Evolutionary conservation across 345 rosid species (phyloP), one percentile per base, ranked within the genome.

Genomic region (Pelargonium nanum): DNA sequence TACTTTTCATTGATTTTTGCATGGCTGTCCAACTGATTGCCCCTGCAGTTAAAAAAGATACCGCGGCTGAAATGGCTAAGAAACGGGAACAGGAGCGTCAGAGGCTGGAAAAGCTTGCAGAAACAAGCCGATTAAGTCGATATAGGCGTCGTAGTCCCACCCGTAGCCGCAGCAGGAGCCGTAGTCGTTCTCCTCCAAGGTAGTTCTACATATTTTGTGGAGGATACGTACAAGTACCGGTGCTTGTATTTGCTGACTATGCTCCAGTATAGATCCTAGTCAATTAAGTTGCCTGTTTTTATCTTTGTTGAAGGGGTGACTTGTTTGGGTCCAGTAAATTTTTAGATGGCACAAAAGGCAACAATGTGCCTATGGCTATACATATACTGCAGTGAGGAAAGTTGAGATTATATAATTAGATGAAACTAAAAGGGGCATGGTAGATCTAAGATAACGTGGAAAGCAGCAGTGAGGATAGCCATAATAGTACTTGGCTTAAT

Each of bases 41-140:
- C 51, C 53, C 40, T 77, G 62, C 86, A 94, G 99, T 94, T 72
- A 94, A 86, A 77, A 94, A 94, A 62, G 99, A 94, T 70, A 81
- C 95, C 70, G 97, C 92, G 61, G 84, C 86, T 24, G 97, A 88
- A 76, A 84, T 78, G 61, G 95, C 95, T 66, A 94, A 94, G 77
- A 94, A 90, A 66, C 75, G 81, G 74, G 99, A 94, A 71, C 99
- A 84, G 63, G 99, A 94, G 77, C 82, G 77, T 25, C 96, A 86
- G 61, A 88, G 96, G 78, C 82, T 75, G 75, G 96, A 84, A 74
- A 94, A 86, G 66, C 80, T 90, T 55, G 90, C 93, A 24, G 97
- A 94, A 82, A 88, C 96, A 71, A 94, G 85, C 72, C 82, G 86
- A 59, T 59, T 83, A 67, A 80, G 86, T 73, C 76, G 83, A 58